These are phyloP conservation scores for Nemophila menziesii DNA, from an alignment of 257 asterid species.

Conservation along the genomic window DNA sequence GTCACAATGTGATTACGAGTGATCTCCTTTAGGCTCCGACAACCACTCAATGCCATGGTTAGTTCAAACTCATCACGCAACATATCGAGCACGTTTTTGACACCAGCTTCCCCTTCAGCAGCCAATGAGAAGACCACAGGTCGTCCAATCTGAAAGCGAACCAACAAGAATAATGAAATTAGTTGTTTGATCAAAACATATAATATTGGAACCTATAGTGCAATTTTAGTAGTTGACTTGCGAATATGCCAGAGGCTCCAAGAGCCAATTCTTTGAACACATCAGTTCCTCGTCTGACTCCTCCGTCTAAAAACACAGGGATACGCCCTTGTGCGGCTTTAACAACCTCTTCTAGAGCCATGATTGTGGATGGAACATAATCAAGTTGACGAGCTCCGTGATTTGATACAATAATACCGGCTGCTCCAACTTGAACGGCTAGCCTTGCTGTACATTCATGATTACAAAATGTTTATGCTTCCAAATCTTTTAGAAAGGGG, in stretches of 20 bases:
- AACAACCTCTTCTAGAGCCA: conserved; percentile 92
- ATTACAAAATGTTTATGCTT: neutral
- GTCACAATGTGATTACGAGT: conserved; percentile 70
- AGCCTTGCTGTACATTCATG: conserved; percentile 49
- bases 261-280: conserved; percentile 94
- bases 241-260: conserved; percentile 92
- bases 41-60: conserved; percentile 91
- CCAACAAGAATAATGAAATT: conserved; percentile 3
- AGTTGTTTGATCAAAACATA: too few relatives aligned
- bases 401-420: conserved; percentile 85
- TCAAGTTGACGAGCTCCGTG: conserved; percentile 99
- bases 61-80: conserved; percentile 82
- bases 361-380: conserved; percentile 79
- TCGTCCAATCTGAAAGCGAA: conserved; percentile 57
- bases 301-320: conserved; percentile 95
- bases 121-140: conserved; percentile 91
- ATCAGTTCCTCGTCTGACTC: conserved; percentile 94
- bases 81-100: conserved; percentile 81
- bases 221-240: conserved; percentile 27
- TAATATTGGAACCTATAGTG: too few relatives aligned
- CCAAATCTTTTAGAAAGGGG: neutral
- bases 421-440: conserved; percentile 81
- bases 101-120: conserved; percentile 83
- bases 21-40: conserved; percentile 64
- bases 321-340: conserved; percentile 88